Conservation (phyloP, 108 stramenopile genomes). For the Cyclostephanos invisitatus region DNA sequence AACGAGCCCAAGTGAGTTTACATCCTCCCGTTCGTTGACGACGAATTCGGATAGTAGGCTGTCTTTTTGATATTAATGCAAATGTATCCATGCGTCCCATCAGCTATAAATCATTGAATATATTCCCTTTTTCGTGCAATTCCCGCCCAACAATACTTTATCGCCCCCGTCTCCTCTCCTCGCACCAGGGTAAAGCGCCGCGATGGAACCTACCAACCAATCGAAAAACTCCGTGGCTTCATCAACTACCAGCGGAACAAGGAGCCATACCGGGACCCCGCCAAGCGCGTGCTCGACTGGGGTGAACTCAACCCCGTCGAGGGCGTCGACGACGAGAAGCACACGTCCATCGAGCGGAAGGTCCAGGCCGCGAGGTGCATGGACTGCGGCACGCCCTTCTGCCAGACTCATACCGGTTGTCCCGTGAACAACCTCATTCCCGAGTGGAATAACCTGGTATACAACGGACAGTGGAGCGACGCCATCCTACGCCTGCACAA, state of each 20-base stretch:
- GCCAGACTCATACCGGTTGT: constrained; percentile 96
- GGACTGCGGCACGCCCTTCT: constrained; percentile 98
- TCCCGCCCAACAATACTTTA: too few species aligned
- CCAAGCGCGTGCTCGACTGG: constrained; percentile 93
- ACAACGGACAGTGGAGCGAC: constrained; percentile 93
- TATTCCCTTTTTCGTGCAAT: neutral
- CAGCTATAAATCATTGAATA: neutral
- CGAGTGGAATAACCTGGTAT: constrained; percentile 98
- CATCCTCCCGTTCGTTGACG: too few species aligned
- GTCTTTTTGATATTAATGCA: too few species aligned
- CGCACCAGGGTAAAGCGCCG: constrained; percentile 89
- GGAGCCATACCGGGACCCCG: constrained; percentile 93
- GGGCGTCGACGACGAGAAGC: constrained; percentile 63
- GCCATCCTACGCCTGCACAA: constrained; percentile 93
- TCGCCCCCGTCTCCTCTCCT: neutral
- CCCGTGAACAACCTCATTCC: constrained; percentile 97
- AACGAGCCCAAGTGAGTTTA: constrained; percentile 92
- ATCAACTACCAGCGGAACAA: constrained; percentile 96
- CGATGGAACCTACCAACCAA: constrained; percentile 81
- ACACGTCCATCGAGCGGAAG: constrained; percentile 89
- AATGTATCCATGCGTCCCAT: too few species aligned
- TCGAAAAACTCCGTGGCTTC: constrained; percentile 94
- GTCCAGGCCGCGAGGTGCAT: constrained; percentile 96
- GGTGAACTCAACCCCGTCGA: constrained; percentile 92
- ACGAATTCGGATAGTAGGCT: too few species aligned